These are phyloP conservation scores for Vararia minispora DNA, from an alignment of 768 basidiomycete species.

Conservation along the genomic window DNA sequence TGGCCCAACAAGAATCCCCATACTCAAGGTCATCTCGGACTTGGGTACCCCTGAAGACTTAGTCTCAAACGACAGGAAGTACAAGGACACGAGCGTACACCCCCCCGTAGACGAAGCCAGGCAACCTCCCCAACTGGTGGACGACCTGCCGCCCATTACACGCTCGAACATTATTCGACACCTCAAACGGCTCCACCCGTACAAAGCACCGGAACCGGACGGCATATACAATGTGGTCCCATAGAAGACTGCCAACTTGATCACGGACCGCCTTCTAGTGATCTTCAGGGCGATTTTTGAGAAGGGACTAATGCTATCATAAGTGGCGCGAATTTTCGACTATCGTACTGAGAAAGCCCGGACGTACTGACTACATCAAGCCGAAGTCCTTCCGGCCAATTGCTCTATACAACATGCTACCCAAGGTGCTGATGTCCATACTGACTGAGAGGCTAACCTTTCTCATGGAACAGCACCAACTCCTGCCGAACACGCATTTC, in stretches of 20 bases:
- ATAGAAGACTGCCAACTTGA: slow-evolving; percentile 5
- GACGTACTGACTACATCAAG: slow-evolving; percentile 12
- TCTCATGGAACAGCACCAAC: background rate
- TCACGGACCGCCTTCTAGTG: slow-evolving; percentile 7
- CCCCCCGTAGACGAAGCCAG: slow-evolving; percentile 3
- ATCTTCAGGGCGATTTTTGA: slow-evolving; percentile 12
- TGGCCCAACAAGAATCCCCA: slow-evolving; percentile 10
- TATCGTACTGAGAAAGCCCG: slow-evolving; percentile 12
- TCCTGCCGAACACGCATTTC: background rate
- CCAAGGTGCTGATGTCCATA: slow-evolving; percentile 10
- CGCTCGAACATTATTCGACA: slow-evolving; percentile 4
- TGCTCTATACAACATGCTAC: slow-evolving; percentile 10
- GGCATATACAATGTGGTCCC: slow-evolving; percentile 16
- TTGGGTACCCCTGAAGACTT: slow-evolving; percentile 3
- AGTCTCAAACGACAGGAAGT: slow-evolving; percentile 15
- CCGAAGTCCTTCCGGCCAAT: slow-evolving; percentile 15
- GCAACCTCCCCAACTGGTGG: slow-evolving; percentile 4
- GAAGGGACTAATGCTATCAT: background rate
- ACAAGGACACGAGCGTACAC: slow-evolving; percentile 16
- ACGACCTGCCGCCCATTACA: slow-evolving; percentile 4
- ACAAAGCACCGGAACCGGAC: slow-evolving; percentile 17
- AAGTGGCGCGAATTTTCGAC: slow-evolving; percentile 8
- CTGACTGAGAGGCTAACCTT: slow-evolving; percentile 1
- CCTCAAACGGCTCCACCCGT: slow-evolving; percentile 8
- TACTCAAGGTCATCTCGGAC: slow-evolving; percentile 2